Conservation (phyloP, 2,329 filamentous ascomycete species). For the Pestalotiopsis sp. region DNA sequence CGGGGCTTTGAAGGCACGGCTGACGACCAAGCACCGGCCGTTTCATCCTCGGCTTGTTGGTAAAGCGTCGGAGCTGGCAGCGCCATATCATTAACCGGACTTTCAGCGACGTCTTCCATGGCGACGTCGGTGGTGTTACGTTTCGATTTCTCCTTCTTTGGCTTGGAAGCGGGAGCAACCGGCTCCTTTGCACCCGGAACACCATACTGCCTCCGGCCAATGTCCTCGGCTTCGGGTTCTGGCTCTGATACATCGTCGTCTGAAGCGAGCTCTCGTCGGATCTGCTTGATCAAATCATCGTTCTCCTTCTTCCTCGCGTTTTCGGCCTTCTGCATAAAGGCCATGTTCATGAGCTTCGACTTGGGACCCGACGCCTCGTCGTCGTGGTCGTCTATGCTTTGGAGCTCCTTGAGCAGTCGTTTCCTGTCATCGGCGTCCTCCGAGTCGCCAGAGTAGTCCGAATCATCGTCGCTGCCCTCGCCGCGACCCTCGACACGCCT, state of each 20-base stretch:
- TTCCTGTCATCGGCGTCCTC: slow-evolving; percentile 54
- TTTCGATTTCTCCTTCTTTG: slow-evolving; percentile 26
- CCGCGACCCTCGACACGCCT: slow-evolving; percentile 75
- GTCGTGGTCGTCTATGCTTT: slow-evolving; percentile 43
- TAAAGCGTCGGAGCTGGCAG: background rate
- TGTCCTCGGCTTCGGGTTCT: slow-evolving; percentile 55
- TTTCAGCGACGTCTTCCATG: slow-evolving; percentile 20
- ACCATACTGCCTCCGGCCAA: slow-evolving; percentile 74
- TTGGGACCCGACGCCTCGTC: slow-evolving; percentile 50
- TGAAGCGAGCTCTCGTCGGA: slow-evolving; percentile 73
- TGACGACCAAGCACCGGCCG: slow-evolving; percentile 33
- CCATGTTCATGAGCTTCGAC: slow-evolving; percentile 78
- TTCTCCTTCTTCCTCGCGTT: slow-evolving; percentile 77
- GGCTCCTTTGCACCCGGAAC: slow-evolving; percentile 38
- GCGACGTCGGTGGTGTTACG: background rate
- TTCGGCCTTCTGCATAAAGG: slow-evolving; percentile 93
- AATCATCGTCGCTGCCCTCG: slow-evolving; percentile 38
- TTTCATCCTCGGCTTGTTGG: slow-evolving; percentile 11
- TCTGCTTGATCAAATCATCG: slow-evolving; percentile 71
- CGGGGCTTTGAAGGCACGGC: slow-evolving; percentile 22
- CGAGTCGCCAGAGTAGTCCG: slow-evolving; percentile 58
- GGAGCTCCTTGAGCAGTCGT: slow-evolving; percentile 51
- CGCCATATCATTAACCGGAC: slow-evolving; percentile 9
- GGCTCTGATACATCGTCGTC: slow-evolving; percentile 53
- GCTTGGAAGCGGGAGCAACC: slow-evolving; percentile 19